A percentile compares a stretch with the other conserved stretches of the same genome.
Evolutionary conservation across 371 early-diverging fungal genomes (phyloP).

Genomic region (Mucor racemosus): DNA sequence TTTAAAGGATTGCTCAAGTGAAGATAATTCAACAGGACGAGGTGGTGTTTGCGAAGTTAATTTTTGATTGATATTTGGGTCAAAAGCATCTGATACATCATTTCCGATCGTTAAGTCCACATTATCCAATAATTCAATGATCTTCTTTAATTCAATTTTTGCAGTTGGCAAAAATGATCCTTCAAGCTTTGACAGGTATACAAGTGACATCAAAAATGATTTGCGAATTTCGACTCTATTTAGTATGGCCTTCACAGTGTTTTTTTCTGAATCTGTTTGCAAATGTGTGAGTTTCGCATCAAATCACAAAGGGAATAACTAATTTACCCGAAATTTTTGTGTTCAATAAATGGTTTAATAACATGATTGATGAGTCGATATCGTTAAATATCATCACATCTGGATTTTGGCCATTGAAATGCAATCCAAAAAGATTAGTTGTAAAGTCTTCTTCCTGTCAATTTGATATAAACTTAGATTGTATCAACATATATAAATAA

Average conservation of each 20-base stretch:
- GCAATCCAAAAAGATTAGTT: conserved; percentile 65
- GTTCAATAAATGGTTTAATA: conserved; percentile 17
- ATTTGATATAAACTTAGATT: background rate
- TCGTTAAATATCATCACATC: conserved; percentile 50
- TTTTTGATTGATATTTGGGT: conserved; percentile 71
- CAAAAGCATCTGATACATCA: conserved; percentile 56
- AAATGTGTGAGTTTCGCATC: background rate
- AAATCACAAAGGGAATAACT: background rate
- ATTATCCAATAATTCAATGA: background rate
- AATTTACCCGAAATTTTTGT: conserved; percentile 9
- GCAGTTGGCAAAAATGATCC: conserved; percentile 37
- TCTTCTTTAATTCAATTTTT: conserved; percentile 26
- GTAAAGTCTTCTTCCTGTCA: conserved; percentile 74
- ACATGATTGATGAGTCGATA: conserved; percentile 49
- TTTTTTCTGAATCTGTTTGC: conserved; percentile 4
- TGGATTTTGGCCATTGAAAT: conserved; percentile 59
- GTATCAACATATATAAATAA: too few relatives aligned
- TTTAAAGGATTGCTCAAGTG: conserved; percentile 42
- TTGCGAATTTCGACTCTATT: conserved; percentile 38
- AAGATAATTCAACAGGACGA: conserved; percentile 62
- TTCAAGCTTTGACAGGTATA: conserved; percentile 40
- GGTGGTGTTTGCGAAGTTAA: conserved; percentile 73
- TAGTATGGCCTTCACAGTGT: conserved; percentile 23
- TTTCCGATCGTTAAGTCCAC: conserved; percentile 7
- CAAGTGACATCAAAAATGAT: conserved; percentile 36